Base-by-base conservation (phyloP, 208 protist species). In the Zelonia costaricensis region DNA sequence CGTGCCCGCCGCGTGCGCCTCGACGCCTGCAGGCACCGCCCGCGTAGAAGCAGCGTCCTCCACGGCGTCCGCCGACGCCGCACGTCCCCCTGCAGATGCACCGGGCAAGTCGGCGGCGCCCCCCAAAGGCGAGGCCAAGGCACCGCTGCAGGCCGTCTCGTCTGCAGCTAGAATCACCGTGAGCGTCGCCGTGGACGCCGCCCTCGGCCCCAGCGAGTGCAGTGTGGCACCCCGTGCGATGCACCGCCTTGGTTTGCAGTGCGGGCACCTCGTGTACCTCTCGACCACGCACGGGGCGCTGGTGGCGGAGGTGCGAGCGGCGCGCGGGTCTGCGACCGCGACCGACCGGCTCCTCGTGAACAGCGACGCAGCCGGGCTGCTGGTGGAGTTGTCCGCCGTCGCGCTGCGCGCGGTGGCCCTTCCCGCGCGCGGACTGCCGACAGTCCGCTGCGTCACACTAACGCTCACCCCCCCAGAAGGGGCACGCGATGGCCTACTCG, bases 311-410 rank as follows among this genome's bases (percentile, higher is more conserved):
- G 70, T 62, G 22, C 61, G 55, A 13, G 39, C 33, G 62, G 25
- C 56, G n/a, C 39, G 47, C 22, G 45, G 60, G 47, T 12, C 38
- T 1, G 31, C 52, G 3, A 44, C 23, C 1, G 25, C 39, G 1
- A 25, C 57, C 4, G 70, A 76, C 7, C 27, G 28, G 15, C 15
- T 70, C 15, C 44, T 59, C 7, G 38, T 76, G 35, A 76, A 57
- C 48, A 56, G 61, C 18, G 75, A 81, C 33, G 52, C 52, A 10
- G 69, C 75, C 1, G 58, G 56, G 7, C 5, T 73, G 25, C 43
- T 81, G 15, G 67, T 51, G 23, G 70, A 74, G 16, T 48, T 47
- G 10, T 33, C 55, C 23, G 23, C 47, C 16, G 64, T 69, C 6
- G 25, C 38, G 28, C 28, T 76, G 22, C 23, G 43, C 7, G 42